Evolutionary conservation across 345 rosid species (phyloP), one percentile per base, ranked within the genome.

Genomic region (Eucalyptus shirleyi): DNA sequence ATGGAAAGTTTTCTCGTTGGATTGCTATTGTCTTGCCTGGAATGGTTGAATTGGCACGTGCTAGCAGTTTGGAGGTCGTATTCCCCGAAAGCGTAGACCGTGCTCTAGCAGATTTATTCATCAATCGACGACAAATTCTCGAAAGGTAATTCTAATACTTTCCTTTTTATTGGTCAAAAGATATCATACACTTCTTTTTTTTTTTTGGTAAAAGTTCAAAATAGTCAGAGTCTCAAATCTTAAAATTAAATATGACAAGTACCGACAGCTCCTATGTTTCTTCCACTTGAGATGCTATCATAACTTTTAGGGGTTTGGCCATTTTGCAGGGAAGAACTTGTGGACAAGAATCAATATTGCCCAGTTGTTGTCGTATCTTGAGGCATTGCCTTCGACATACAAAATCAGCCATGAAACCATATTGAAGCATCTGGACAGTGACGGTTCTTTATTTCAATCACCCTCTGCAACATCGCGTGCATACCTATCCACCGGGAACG

Each of bases 391-490:
- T 34, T 47, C 89, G 6, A 42, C 88, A 4, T 69, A 89, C 69
- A 40, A 72, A 12, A 42, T 89, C 47, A 93, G 90, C 62, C 28
- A 87, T 86, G 90, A 95, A 88, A 89, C 67, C 3, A 90, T 91
- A 86, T 37, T 69, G 24, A 89, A 88, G 87, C 89, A 92, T 45
- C 88, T 93, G 86, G 83, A 40, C 40, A n/a, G 8, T 3, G 94
- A 94, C 65, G 97, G 98, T 81, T 94, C 96, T 3, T 85, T 95
- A 69, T 95, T 89, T 92, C 94, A 94, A 53, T 95, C 98, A 10
- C 98, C 98, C 23, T 93, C 97, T 6, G 95, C 98, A 53, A 96
- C 97, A 34, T 96, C 97, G 30, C 45, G 91, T 50, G 96, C 94
- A 3, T 95, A 93, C 89, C 93, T 95, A 93, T 91, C 93, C 28